These are phyloP conservation scores for Nemania diffusa DNA, from an alignment of 2,329 filamentous ascomycete species.

Conservation along the genomic window DNA sequence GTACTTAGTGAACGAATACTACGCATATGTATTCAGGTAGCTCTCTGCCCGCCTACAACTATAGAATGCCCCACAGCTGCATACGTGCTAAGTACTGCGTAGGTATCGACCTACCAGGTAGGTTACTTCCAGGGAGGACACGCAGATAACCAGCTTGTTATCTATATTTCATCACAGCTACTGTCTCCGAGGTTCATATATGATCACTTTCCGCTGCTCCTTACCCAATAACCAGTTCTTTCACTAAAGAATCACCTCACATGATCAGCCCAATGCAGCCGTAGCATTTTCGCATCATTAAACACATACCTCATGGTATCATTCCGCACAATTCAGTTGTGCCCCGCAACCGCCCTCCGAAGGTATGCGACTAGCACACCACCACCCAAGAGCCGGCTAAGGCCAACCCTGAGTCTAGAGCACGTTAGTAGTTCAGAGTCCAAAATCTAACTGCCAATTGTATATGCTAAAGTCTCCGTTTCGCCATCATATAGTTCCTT, in stretches of 20 bases:
- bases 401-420: slow-evolving; percentile 64
- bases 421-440: slow-evolving; percentile 58
- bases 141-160: background rate
- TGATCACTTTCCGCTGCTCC: background rate
- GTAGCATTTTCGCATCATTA: background rate
- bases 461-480: slow-evolving; percentile 18
- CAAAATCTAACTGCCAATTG: background rate
- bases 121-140: no score
- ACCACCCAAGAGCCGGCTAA: slow-evolving; percentile 51
- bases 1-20: background rate
- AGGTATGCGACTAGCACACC: slow-evolving; percentile 52
- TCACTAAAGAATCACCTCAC: background rate
- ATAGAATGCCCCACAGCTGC: background rate
- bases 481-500: slow-evolving; percentile 61
- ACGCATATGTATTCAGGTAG: no score
- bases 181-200: background rate
- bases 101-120: no score
- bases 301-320: slow-evolving; percentile 38
- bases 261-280: slow-evolving; percentile 26
- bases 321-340: slow-evolving; percentile 34
- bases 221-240: background rate
- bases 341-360: slow-evolving; percentile 45
- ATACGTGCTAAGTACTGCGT: background rate
- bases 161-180: background rate
- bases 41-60: no score